These are phyloP conservation scores for Leccinum fallax DNA, from an alignment of 1,284 basidiomycete genomes.

Conservation along the genomic window DNA sequence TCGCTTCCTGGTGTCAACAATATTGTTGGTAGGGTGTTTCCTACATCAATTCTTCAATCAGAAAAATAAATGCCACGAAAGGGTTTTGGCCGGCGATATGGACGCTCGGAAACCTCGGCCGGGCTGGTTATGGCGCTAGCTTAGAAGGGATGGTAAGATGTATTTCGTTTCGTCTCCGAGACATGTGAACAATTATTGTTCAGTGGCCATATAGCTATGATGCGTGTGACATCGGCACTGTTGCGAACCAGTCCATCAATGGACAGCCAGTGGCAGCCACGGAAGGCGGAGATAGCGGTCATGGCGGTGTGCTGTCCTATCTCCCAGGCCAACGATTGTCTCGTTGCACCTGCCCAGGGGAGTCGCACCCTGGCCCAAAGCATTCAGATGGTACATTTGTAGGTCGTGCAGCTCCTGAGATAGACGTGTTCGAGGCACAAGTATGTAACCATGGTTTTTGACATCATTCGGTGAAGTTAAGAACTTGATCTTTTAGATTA, in stretches of 20 bases:
- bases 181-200: conserved; percentile 11
- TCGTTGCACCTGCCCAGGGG: conserved; percentile 59
- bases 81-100: conserved; percentile 64
- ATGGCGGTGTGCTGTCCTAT: conserved; percentile 42
- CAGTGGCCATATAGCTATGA: conserved; percentile 52
- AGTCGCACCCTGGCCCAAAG: conserved; percentile 61
- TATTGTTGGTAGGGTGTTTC: conserved; percentile 45
- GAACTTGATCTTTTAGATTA: conserved; percentile 38
- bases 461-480: conserved; percentile 3
- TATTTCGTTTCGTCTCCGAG: background rate
- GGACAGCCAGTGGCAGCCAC: conserved; percentile 43
- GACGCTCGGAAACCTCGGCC: conserved; percentile 68
- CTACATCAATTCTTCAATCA: background rate
- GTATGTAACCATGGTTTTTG: conserved; percentile 15
- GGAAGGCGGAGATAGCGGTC: conserved; percentile 39
- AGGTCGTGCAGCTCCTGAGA: conserved; percentile 55
- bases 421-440: conserved; percentile 52
- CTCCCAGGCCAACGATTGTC: conserved; percentile 56
- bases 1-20: conserved; percentile 66
- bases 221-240: conserved; percentile 59
- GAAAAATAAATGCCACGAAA: conserved; percentile 20
- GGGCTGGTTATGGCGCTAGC: conserved; percentile 53
- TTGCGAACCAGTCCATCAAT: conserved; percentile 51
- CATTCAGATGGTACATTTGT: conserved; percentile 55
- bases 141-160: conserved; percentile 41